Percentiles rank a stretch among this genome's conserved stretches.
phyloP scores from a whole-genome alignment of 2,329 filamentous ascomycete genomes.

The Furcasterigmium sp. region DNA sequence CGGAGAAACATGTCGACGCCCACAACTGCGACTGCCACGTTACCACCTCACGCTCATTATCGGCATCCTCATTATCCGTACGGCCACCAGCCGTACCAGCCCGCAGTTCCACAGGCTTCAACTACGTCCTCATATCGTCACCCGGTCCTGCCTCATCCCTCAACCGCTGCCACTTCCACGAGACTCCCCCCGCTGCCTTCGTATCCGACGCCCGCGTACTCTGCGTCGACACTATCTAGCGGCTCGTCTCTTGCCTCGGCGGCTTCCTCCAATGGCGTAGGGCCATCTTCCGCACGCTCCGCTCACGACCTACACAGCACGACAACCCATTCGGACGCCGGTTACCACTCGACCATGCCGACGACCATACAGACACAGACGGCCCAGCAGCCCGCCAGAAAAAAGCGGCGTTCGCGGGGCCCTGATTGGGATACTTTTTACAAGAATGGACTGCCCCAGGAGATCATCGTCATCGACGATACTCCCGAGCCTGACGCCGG shows the following conservation, averaged over 20 bases:
- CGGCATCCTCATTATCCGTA: conserved; percentile 63
- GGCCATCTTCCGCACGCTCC: conserved; percentile 24
- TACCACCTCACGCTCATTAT: conserved; percentile 45
- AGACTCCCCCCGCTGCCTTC: conserved; percentile 23
- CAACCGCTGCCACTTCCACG: conserved; percentile 29
- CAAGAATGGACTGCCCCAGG: conserved; percentile 75
- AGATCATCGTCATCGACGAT: conserved; percentile 81
- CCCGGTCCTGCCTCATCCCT: conserved; percentile 31
- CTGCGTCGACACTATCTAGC: background rate
- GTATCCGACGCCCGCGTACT: conserved; percentile 14
- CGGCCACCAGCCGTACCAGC: conserved; percentile 40
- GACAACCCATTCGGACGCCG: conserved; percentile 23
- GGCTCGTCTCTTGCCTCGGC: background rate
- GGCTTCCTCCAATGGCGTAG: conserved; percentile 28
- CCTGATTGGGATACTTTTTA: conserved; percentile 80
- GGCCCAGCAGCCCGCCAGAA: conserved; percentile 26
- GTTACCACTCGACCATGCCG: conserved; percentile 26
- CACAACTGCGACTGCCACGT: conserved; percentile 33
- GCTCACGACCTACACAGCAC: conserved; percentile 20
- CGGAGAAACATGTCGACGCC: conserved; percentile 68
- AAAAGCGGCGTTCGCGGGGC: conserved; percentile 54
- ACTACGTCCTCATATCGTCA: conserved; percentile 6
- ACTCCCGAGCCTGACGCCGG: conserved; percentile 48
- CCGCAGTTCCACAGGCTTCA: conserved; percentile 15
- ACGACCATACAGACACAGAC: conserved; percentile 15